phyloP scores from a whole-genome alignment of 2,329 filamentous ascomycete genomes.

The Xylariaceae sp. region DNA sequence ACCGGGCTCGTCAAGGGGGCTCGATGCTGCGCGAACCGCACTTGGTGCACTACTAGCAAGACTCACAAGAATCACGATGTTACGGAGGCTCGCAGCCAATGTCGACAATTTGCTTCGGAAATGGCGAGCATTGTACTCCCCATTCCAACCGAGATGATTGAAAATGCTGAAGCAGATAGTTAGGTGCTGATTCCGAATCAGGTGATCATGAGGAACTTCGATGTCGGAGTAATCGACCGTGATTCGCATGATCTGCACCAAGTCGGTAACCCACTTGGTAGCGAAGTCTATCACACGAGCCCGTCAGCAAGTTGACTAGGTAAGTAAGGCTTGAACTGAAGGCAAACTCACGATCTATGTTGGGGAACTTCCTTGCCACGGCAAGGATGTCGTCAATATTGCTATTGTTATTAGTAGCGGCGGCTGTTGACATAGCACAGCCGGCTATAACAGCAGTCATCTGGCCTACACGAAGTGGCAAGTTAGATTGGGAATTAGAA shows the following conservation, averaged over 20 bases:
- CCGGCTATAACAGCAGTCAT: conserved; percentile 57
- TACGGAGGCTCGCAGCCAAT: conserved; percentile 68
- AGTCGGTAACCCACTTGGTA: conserved; percentile 57
- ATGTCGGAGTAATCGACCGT: conserved; percentile 72
- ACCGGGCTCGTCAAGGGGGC: conserved; percentile 60
- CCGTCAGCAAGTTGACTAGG: not conserved
- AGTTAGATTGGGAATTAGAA: not conserved
- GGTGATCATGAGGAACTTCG: conserved; percentile 63
- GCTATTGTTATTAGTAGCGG: conserved; percentile 40
- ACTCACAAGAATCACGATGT: conserved; percentile 61
- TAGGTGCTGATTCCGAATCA: conserved; percentile 68
- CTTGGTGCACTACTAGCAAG: conserved; percentile 55
- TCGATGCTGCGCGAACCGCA: conserved; percentile 50
- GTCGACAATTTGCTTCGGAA: conserved; percentile 71
- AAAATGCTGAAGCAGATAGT: conserved; percentile 74
- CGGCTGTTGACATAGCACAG: conserved; percentile 49
- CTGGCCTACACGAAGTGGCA: conserved; percentile 36
- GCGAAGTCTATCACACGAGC: conserved; percentile 45
- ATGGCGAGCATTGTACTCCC: conserved; percentile 54
- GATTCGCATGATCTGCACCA: conserved; percentile 64
- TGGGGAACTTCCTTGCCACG: conserved; percentile 50
- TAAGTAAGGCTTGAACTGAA: not conserved
- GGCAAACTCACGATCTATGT: conserved; percentile 33
- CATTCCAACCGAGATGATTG: conserved; percentile 68
- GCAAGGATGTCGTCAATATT: conserved; percentile 69